These are phyloP conservation scores for Talaromyces ruber DNA, from an alignment of 495 filamentous ascomycete species.

Conservation along the genomic window DNA sequence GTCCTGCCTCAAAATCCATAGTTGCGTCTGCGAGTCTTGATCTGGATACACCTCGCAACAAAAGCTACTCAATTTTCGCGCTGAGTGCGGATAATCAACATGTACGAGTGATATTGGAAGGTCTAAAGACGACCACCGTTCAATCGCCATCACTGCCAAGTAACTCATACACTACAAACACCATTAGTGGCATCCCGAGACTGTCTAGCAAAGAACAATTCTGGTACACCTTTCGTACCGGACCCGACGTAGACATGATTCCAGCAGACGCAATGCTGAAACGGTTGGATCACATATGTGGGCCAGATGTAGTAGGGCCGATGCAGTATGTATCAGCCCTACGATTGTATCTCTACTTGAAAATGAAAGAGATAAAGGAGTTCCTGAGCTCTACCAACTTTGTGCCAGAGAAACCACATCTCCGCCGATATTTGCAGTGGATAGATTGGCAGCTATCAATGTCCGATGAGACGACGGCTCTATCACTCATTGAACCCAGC, in stretches of 20 bases:
- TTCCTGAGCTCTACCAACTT: background rate
- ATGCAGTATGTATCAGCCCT: background rate
- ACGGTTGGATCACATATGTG: background rate
- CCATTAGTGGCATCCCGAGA: background rate
- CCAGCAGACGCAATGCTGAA: background rate
- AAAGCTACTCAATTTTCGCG: background rate
- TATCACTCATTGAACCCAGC: background rate
- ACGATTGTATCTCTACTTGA: background rate
- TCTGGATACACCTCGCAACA: background rate
- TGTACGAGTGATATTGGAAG: background rate
- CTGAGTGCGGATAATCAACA: background rate
- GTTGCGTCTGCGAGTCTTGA: background rate
- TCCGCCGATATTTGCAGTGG: background rate
- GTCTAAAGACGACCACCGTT: background rate
- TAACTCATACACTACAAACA: background rate
- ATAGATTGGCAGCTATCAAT: background rate
- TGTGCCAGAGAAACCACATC: background rate
- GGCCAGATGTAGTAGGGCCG: background rate
- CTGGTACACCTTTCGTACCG: background rate
- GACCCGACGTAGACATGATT: background rate
- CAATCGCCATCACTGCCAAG: background rate
- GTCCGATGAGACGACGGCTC: background rate
- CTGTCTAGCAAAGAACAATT: background rate
- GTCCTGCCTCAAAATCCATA: background rate
- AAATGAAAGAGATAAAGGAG: background rate